Percentiles rank a stretch among this genome's conserved stretches.
Evolutionary conservation across 2,329 filamentous ascomycete species (phyloP).

Genomic region (Colletotrichum shisoi): DNA sequence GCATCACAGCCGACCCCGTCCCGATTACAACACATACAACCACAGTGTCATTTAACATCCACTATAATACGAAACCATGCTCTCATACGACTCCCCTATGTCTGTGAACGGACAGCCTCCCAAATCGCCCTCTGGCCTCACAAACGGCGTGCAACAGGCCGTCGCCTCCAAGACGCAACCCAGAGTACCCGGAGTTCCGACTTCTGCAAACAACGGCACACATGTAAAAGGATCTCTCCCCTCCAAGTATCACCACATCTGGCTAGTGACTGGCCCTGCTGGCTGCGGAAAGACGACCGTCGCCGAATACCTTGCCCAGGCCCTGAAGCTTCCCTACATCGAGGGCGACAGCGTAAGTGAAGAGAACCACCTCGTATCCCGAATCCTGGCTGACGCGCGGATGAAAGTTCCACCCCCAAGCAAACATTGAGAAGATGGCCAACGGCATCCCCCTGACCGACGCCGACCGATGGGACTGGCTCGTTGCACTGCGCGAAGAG

Average conservation of each 20-base stretch:
- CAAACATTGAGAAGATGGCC: constrained; percentile 92
- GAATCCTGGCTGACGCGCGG: constrained; percentile 42
- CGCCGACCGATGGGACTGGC: constrained; percentile 97
- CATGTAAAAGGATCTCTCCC: constrained; percentile 46
- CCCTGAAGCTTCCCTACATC: constrained; percentile 73
- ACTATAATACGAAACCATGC: constrained; percentile 49
- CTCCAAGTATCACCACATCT: constrained; percentile 71
- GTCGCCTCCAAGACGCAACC: constrained; percentile 44
- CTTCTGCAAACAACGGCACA: constrained; percentile 44
- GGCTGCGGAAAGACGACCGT: constrained; percentile 83
- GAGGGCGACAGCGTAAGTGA: constrained; percentile 78
- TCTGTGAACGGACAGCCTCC: constrained; percentile 53
- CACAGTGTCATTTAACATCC: neutral
- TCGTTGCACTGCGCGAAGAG: constrained; percentile 77
- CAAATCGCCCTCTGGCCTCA: constrained; percentile 43
- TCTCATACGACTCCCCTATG: constrained; percentile 60
- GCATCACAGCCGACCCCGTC: constrained; percentile 11
- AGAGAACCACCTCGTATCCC: constrained; percentile 2
- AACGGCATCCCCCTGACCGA: constrained; percentile 85
- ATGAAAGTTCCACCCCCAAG: constrained; percentile 72
- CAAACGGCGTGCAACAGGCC: constrained; percentile 41
- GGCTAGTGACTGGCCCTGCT: constrained; percentile 80
- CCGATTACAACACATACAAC: neutral
- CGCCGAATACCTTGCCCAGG: constrained; percentile 68
- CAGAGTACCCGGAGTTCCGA: constrained; percentile 28